Evolutionary conservation across 176 grass and related monocot genomes (phyloP).

Genomic region (Carex littledalei): DNA sequence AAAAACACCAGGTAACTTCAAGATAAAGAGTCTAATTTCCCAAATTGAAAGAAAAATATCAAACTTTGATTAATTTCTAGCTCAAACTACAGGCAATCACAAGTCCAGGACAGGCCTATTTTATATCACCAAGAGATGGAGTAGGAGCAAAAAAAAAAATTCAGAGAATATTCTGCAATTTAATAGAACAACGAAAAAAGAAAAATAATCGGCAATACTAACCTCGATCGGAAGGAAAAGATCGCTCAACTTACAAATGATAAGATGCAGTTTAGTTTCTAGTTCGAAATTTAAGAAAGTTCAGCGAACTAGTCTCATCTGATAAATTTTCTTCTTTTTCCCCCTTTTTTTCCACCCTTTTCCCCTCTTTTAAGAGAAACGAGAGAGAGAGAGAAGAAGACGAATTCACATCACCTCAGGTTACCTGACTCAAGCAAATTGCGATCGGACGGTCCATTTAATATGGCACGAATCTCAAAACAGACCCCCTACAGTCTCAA

Average conservation of each 20-base stretch:
- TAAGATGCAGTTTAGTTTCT: background rate
- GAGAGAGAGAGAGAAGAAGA: constrained; percentile 25
- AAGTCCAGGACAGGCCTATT: background rate
- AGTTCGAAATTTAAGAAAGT: constrained; percentile 1
- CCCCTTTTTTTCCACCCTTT: background rate
- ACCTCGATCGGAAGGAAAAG: constrained; percentile 28
- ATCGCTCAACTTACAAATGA: background rate
- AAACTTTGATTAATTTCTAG: constrained; percentile 3
- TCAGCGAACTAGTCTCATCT: constrained; percentile 14
- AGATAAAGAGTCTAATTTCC: background rate
- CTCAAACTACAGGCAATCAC: background rate
- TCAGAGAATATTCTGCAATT: constrained; percentile 4
- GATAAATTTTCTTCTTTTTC: constrained; percentile 12
- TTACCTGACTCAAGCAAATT: too few species aligned
- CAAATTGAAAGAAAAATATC: background rate
- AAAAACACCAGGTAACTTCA: background rate
- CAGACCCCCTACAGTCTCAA: too few species aligned
- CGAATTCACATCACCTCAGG: too few species aligned
- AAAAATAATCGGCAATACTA: constrained; percentile 10
- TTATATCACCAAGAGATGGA: background rate
- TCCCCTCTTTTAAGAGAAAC: constrained; percentile 20
- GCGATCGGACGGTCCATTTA: too few species aligned
- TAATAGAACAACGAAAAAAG: background rate
- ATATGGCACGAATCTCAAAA: too few species aligned
- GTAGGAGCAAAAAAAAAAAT: background rate